Percentiles rank a stretch among this genome's conserved stretches.
Evolutionary conservation across 495 filamentous ascomycete species (phyloP).

Genomic region (Ramalina intermedia): DNA sequence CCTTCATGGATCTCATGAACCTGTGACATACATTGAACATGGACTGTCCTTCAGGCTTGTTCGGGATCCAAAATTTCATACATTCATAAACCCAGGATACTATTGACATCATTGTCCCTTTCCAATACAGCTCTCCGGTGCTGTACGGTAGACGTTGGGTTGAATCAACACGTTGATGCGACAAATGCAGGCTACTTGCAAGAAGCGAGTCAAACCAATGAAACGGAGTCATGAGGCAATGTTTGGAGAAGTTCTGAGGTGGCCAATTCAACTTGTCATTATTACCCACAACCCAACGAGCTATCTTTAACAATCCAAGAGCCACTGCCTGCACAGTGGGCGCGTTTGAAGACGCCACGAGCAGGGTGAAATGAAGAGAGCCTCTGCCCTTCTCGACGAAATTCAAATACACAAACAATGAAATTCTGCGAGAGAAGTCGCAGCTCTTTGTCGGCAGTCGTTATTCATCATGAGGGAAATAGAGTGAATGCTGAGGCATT

Average conservation of each 20-base stretch:
- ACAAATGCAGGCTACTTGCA: not conserved
- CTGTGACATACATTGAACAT: no score
- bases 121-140: no score
- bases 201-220: not conserved
- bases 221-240: not conserved
- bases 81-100: no score
- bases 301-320: slow-evolving; percentile 11
- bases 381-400: slow-evolving; percentile 5
- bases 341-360: slow-evolving; percentile 3
- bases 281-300: slow-evolving; percentile 20
- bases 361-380: slow-evolving; percentile 5
- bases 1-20: no score
- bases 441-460: slow-evolving; percentile 13
- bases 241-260: slow-evolving; percentile 19
- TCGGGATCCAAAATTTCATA: no score
- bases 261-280: slow-evolving; percentile 24
- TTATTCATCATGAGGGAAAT: slow-evolving; percentile 5
- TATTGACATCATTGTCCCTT: no score
- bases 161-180: no score
- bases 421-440: slow-evolving; percentile 13
- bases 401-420: slow-evolving; percentile 11
- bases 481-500: slow-evolving; percentile 14
- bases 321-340: slow-evolving; percentile 4
- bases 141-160: no score
- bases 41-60: no score